These are phyloP conservation scores for Corynespora cassiicola DNA, from an alignment of 2,329 filamentous ascomycete species.

Conservation along the genomic window DNA sequence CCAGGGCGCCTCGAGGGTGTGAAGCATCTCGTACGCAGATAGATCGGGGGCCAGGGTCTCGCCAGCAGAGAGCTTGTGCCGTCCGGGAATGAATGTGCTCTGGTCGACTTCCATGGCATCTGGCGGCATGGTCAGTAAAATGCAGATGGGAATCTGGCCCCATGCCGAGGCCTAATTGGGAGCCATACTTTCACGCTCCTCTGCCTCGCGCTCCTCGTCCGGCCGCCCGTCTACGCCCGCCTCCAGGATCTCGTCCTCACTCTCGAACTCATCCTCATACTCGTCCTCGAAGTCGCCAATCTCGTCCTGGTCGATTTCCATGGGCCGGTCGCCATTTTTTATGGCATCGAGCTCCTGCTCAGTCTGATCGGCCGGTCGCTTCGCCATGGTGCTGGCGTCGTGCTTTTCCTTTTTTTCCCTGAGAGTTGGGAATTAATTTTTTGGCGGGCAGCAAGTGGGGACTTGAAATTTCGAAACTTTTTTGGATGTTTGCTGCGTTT, in stretches of 20 bases:
- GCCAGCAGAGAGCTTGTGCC: conserved; percentile 87
- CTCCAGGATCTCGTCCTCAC: conserved; percentile 89
- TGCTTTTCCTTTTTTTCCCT: conserved; percentile 4
- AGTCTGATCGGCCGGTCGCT: conserved; percentile 63
- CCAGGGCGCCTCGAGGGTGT: conserved; percentile 93
- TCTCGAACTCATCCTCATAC: conserved; percentile 91
- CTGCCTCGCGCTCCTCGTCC: conserved; percentile 89
- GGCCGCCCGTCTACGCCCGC: conserved; percentile 92
- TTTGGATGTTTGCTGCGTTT: conserved; percentile 19
- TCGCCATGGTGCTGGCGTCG: conserved; percentile 57
- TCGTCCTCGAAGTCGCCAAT: conserved; percentile 89
- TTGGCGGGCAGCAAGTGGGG: conserved; percentile 1
- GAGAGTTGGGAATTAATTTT: conserved; percentile 11
- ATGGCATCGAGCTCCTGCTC: conserved; percentile 60
- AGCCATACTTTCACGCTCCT: conserved; percentile 73
- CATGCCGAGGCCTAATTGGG: no score
- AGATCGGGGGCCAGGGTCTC: conserved; percentile 91
- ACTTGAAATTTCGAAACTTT: conserved; percentile 15
- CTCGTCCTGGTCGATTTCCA: conserved; percentile 57
- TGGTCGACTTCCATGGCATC: conserved; percentile 93
- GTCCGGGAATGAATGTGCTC: conserved; percentile 92
- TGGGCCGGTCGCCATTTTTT: conserved; percentile 67
- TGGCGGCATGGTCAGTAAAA: conserved; percentile 29
- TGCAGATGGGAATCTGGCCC: no score
- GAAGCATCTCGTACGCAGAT: conserved; percentile 97